Evolutionary conservation across 352 stramenopile genomes (phyloP).

Genomic region (Aphanomyces cochlioides): DNA sequence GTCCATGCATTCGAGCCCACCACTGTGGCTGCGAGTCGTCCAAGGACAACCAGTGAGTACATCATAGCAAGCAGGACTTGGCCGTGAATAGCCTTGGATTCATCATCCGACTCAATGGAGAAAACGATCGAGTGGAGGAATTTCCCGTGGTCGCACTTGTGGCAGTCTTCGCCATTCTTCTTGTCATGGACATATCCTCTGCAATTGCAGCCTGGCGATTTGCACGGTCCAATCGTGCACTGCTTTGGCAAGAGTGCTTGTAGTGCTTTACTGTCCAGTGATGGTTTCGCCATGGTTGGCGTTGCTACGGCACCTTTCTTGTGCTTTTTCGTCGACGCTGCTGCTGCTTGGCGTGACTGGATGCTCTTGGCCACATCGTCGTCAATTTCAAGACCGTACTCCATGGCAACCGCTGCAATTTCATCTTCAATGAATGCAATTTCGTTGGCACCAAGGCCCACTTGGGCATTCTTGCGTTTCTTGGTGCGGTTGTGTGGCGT

Average conservation of each 20-base stretch:
- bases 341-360: slow-evolving; percentile 47
- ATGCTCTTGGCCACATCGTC: slow-evolving; percentile 60
- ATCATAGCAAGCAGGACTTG: slow-evolving; percentile 58
- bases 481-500: slow-evolving; percentile 12
- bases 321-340: slow-evolving; percentile 38
- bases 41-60: slow-evolving; percentile 55
- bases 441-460: slow-evolving; percentile 67
- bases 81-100: slow-evolving; percentile 32
- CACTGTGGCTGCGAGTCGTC: slow-evolving; percentile 48
- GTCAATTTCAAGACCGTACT: slow-evolving; percentile 75
- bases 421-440: slow-evolving; percentile 86
- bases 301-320: slow-evolving; percentile 28
- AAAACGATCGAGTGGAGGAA: slow-evolving; percentile 57
- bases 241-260: slow-evolving; percentile 53
- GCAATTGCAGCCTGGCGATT: slow-evolving; percentile 61
- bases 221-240: slow-evolving; percentile 47
- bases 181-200: slow-evolving; percentile 34
- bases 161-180: slow-evolving; percentile 40
- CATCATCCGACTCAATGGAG: slow-evolving; percentile 37
- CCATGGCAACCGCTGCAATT: slow-evolving; percentile 68
- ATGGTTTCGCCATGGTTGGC: slow-evolving; percentile 10
- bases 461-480: slow-evolving; percentile 71
- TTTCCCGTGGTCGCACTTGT: slow-evolving; percentile 64
- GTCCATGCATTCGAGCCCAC: slow-evolving; percentile 67
- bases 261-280: slow-evolving; percentile 37